Base-by-base conservation (phyloP, 495 filamentous ascomycete genomes). In the Lineolata rhizophorae region DNA sequence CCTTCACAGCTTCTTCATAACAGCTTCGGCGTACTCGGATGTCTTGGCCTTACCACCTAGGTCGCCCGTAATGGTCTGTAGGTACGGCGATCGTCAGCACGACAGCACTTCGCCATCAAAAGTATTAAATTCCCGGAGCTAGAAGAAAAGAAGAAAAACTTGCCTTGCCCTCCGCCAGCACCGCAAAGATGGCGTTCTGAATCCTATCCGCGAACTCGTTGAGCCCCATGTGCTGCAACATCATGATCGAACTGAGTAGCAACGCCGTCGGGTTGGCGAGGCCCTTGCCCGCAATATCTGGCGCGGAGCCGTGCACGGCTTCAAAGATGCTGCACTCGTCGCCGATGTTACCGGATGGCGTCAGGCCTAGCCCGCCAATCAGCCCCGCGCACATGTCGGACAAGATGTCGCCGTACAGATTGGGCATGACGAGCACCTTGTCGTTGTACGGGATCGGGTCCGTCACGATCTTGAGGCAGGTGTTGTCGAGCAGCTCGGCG, bases 281-380 rank as follows among this genome's bases (percentile, higher is more conserved):
- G 27, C 67, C 71, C 69, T 91, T 83, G 52, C 87, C 87, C 33
- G 85, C 90, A 49, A 97, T 97, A 53, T 97, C 87, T 29, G 87
- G 87, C 20, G 87, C 87, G 27, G 83, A 93, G 46, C 87, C 87
- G 61, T 97, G 87, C 47, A 97, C 90, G 38, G 87, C 90, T 64
- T 97, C 87, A 66, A 97, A 97, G 60, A 97, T 97, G 45, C 80
- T 87, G 68, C 82, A 93, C 62, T 93, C 79, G 56, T 93, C 81
- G 51, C 87, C 90, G 49, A 97, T 95, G 65, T 97, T 97, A 44
- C 84, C 90, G 21, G 83, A 93, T 36, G 87, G 87, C 30, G 87
- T 95, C 21, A 97, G 68, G 50, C 87, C 87, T 37, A 97, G 75
- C 55, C 87, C 90, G 51, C 87, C 87, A 45, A 95, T 97, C 37